Conservation (phyloP, 2,329 filamentous ascomycete genomes). For the Aspergillus alliaceus region DNA sequence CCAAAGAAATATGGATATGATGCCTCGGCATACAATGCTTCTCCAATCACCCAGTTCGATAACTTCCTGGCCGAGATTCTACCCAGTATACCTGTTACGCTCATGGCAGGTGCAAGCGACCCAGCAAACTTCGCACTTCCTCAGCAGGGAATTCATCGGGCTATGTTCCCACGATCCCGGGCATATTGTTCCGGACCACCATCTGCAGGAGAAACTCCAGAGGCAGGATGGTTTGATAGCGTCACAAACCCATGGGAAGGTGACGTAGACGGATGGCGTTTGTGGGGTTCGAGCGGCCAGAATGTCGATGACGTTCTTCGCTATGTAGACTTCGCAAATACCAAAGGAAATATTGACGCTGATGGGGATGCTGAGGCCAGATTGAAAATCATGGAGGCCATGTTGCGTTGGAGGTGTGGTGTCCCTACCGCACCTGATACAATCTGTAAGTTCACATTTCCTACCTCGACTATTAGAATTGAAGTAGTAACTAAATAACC, state of each 20-base stretch:
- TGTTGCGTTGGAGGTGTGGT: slow-evolving; percentile 86
- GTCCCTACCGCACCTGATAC: slow-evolving; percentile 97
- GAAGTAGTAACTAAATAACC: slow-evolving; percentile 9
- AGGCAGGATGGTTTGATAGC: slow-evolving; percentile 76
- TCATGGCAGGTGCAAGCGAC: slow-evolving; percentile 81
- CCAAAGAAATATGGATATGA: slow-evolving; percentile 94
- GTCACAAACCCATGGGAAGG: slow-evolving; percentile 94
- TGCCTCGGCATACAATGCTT: slow-evolving; percentile 79
- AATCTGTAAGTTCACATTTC: slow-evolving; percentile 65
- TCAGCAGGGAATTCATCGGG: slow-evolving; percentile 88
- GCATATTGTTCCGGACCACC: slow-evolving; percentile 56
- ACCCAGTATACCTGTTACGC: slow-evolving; percentile 81
- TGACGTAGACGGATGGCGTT: slow-evolving; percentile 83
- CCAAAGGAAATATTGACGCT: slow-evolving; percentile 26
- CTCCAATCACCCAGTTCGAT: slow-evolving; percentile 81
- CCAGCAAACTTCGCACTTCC: slow-evolving; percentile 87
- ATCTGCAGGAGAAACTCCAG: slow-evolving; percentile 34
- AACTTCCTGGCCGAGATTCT: slow-evolving; percentile 77
- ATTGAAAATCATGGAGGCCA: slow-evolving; percentile 87
- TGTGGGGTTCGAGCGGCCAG: slow-evolving; percentile 86
- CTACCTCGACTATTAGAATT: neutral
- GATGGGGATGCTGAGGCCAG: slow-evolving; percentile 62
- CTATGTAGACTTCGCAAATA: slow-evolving; percentile 64
- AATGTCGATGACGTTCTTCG: slow-evolving; percentile 92
- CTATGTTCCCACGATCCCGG: slow-evolving; percentile 80